A percentile compares a stretch with the other conserved stretches of the same genome.
These are phyloP conservation scores for Sporothrix globosa DNA, from an alignment of 2,329 filamentous ascomycete genomes.

Conservation along the genomic window DNA sequence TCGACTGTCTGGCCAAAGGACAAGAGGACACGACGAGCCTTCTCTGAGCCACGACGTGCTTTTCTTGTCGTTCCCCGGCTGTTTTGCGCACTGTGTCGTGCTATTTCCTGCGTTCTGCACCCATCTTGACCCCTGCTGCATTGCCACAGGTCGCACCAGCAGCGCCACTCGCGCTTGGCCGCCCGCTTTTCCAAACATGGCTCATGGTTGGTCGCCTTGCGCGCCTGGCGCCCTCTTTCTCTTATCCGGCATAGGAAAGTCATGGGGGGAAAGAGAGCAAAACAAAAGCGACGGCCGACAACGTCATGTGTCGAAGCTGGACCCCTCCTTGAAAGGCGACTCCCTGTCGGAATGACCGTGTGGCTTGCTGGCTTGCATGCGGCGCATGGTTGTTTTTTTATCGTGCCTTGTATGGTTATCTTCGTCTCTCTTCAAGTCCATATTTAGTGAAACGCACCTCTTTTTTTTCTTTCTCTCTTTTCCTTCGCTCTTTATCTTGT, in stretches of 20 bases:
- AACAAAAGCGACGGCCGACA: not conserved
- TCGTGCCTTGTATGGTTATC: not conserved
- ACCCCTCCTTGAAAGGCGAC: not conserved
- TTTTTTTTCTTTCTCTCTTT: not conserved
- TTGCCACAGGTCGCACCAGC: constrained; percentile 6
- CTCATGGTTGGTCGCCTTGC: constrained; percentile 21
- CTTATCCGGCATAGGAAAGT: not conserved
- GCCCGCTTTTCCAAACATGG: not conserved
- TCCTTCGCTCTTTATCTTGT: not conserved
- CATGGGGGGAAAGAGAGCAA: not conserved
- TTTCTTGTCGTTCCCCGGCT: not conserved
- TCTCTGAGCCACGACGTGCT: constrained; percentile 8
- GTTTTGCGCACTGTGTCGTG: constrained; percentile 5
- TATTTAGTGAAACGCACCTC: not conserved
- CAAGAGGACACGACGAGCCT: not conserved
- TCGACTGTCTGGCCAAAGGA: not conserved
- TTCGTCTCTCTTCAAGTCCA: not conserved
- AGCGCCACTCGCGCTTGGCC: not conserved
- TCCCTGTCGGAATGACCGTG: constrained; percentile 16
- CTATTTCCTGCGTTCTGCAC: constrained; percentile 3
- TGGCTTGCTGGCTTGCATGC: not conserved
- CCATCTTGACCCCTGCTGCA: not conserved
- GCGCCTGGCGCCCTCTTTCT: constrained; percentile 17
- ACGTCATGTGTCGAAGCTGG: not conserved
- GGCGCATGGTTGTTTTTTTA: not conserved